Conservation (phyloP, 1,284 basidiomycete species). For the Boletellus deceptivus region DNA sequence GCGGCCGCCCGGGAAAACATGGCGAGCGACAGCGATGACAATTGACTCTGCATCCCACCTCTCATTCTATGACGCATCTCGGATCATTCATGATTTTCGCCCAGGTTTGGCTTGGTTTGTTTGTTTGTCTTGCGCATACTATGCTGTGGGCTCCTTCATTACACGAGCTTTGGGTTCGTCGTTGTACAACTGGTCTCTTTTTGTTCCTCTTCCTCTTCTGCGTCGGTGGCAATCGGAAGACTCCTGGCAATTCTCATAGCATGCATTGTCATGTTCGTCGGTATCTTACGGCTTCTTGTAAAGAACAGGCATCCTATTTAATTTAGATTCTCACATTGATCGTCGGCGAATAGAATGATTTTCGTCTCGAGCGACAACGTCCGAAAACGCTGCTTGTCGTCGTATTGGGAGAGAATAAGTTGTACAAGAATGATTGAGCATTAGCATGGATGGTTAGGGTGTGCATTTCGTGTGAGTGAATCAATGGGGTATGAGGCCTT, state of each 20-base stretch:
- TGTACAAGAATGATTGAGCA: background rate
- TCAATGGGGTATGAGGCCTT: background rate
- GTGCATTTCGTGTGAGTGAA: background rate
- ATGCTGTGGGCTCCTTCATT: background rate
- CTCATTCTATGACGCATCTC: background rate
- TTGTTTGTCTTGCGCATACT: background rate
- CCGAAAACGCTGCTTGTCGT: no score
- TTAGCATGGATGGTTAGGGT: constrained; percentile 1
- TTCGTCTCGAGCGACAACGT: background rate
- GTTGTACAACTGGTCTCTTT: constrained; percentile 17
- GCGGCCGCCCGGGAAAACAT: constrained; percentile 5
- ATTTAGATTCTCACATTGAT: constrained; percentile 6
- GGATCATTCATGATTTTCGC: background rate
- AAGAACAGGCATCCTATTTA: constrained; percentile 9
- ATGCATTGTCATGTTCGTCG: constrained; percentile 1
- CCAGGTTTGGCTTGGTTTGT: constrained; percentile 2
- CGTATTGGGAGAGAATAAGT: background rate
- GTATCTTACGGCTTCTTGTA: constrained; percentile 8
- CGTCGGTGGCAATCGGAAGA: constrained; percentile 6
- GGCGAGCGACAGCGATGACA: constrained; percentile 29
- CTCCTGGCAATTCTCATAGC: background rate
- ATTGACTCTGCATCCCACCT: constrained; percentile 1
- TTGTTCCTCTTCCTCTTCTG: background rate
- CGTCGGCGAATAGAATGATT: background rate
- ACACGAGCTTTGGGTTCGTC: background rate